Evolutionary conservation across 2,329 filamentous ascomycete genomes (phyloP).

Genomic region (Penicillium sp.): DNA sequence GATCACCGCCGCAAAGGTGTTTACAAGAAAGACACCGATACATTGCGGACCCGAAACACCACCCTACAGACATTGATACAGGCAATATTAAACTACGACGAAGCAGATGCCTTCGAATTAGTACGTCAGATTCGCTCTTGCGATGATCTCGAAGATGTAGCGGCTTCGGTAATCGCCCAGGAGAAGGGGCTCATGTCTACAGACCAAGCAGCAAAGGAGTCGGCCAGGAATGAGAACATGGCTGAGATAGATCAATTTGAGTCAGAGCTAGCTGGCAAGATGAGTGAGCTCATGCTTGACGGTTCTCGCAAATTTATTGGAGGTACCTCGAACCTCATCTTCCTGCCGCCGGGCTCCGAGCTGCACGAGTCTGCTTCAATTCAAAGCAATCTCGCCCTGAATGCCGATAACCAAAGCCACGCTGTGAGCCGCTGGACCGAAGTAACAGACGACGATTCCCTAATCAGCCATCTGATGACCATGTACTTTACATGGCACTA

Average conservation of each 20-base stretch:
- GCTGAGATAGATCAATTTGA: slow-evolving; percentile 57
- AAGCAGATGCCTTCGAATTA: slow-evolving; percentile 77
- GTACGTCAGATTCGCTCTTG: slow-evolving; percentile 86
- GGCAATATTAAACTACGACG: slow-evolving; percentile 84
- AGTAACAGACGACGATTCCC: slow-evolving; percentile 73
- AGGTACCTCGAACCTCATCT: slow-evolving; percentile 89
- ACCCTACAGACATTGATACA: slow-evolving; percentile 91
- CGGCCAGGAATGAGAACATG: slow-evolving; percentile 38
- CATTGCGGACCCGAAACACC: slow-evolving; percentile 77
- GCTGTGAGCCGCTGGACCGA: slow-evolving; percentile 82
- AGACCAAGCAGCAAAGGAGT: slow-evolving; percentile 28
- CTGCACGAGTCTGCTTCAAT: slow-evolving; percentile 38
- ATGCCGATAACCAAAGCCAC: slow-evolving; percentile 56
- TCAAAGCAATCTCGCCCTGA: slow-evolving; percentile 46
- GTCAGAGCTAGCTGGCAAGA: slow-evolving; percentile 81
- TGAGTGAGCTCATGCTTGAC: slow-evolving; percentile 85
- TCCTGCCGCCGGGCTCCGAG: slow-evolving; percentile 58
- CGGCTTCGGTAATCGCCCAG: slow-evolving; percentile 55
- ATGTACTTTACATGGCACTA: slow-evolving; percentile 99
- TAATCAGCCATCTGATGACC: slow-evolving; percentile 83
- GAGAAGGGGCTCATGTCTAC: slow-evolving; percentile 49
- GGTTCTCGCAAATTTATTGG: slow-evolving; percentile 88
- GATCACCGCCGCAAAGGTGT: slow-evolving; percentile 96
- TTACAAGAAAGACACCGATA: slow-evolving; percentile 90
- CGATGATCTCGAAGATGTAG: slow-evolving; percentile 67